Evolutionary conservation across 495 filamentous ascomycete species (phyloP).

Genomic region (Talaromyces proteolyticus): DNA sequence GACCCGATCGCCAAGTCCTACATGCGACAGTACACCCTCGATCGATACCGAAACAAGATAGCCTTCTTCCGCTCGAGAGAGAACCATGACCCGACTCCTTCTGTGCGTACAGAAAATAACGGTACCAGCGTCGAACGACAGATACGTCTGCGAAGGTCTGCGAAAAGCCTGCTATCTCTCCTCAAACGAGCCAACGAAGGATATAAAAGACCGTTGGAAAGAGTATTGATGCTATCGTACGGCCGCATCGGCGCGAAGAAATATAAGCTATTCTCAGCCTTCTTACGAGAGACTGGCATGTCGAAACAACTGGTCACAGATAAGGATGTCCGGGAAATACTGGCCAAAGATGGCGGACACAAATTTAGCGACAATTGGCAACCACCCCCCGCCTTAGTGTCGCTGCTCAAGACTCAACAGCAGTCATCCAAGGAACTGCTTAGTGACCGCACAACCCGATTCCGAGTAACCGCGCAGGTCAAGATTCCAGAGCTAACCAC

Average conservation of each 20-base stretch:
- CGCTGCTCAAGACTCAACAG: slow-evolving; percentile 33
- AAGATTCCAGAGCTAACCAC: slow-evolving; percentile 52
- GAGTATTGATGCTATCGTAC: slow-evolving; percentile 61
- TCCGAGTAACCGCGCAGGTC: slow-evolving; percentile 20
- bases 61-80: not conserved
- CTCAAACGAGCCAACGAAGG: slow-evolving; percentile 62
- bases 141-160: slow-evolving; percentile 15
- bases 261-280: slow-evolving; percentile 48
- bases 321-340: slow-evolving; percentile 15
- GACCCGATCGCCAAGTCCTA: slow-evolving; percentile 60
- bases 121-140: slow-evolving; percentile 7
- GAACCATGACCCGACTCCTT: not conserved
- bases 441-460: slow-evolving; percentile 9
- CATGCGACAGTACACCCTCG: slow-evolving; percentile 49
- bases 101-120: slow-evolving; percentile 1
- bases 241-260: slow-evolving; percentile 67
- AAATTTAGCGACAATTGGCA: slow-evolving; percentile 29
- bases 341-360: slow-evolving; percentile 10
- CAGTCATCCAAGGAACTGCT: slow-evolving; percentile 7
- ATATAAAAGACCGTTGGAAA: slow-evolving; percentile 52
- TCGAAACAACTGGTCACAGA: not conserved
- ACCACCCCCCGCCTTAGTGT: slow-evolving; percentile 22
- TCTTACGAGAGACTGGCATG: slow-evolving; percentile 27
- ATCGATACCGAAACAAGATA: slow-evolving; percentile 44
- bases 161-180: slow-evolving; percentile 18